Conservation (phyloP, 768 basidiomycete genomes). For the Termitomyces sp. region DNA sequence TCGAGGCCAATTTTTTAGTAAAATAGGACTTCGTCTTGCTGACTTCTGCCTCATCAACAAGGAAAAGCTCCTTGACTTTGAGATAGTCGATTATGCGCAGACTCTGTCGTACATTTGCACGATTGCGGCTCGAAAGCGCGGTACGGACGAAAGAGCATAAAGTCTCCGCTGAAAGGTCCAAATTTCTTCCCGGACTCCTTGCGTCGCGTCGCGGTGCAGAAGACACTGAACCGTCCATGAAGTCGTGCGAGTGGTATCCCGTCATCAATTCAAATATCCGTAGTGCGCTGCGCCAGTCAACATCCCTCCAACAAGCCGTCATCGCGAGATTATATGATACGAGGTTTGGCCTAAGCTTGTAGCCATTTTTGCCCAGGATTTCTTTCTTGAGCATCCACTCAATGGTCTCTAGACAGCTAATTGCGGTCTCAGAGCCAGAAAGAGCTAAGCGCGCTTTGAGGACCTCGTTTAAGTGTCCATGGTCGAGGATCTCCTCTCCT, state of each 20-base stretch:
- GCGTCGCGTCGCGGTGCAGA: slow-evolving; percentile 36
- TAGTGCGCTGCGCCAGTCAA: slow-evolving; percentile 59
- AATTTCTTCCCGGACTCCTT: slow-evolving; percentile 39
- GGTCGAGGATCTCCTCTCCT: slow-evolving; percentile 41
- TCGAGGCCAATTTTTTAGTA: slow-evolving; percentile 46
- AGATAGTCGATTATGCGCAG: slow-evolving; percentile 55
- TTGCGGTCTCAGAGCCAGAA: slow-evolving; percentile 35
- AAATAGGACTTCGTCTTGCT: slow-evolving; percentile 33
- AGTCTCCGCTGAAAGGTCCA: slow-evolving; percentile 48
- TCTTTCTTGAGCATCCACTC: slow-evolving; percentile 70
- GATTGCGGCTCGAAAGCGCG: slow-evolving; percentile 50
- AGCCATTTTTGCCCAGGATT: slow-evolving; percentile 39
- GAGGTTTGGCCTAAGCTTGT: slow-evolving; percentile 43
- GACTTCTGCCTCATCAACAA: slow-evolving; percentile 12
- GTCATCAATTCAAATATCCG: slow-evolving; percentile 71
- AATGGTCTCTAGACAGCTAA: slow-evolving; percentile 53
- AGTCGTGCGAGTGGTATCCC: slow-evolving; percentile 55
- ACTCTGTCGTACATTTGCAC: slow-evolving; percentile 53
- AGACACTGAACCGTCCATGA: slow-evolving; percentile 43
- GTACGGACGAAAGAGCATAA: slow-evolving; percentile 57
- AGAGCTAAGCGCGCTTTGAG: slow-evolving; percentile 50
- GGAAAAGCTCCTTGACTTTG: slow-evolving; percentile 33
- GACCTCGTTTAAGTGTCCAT: slow-evolving; percentile 59
- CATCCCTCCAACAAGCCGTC: slow-evolving; percentile 57
- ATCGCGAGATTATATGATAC: slow-evolving; percentile 62